A percentile compares a stretch with the other conserved stretches of the same genome.
phyloP scores from a whole-genome alignment of 2,329 filamentous ascomycete species.

The Trichoderma aggressivum region DNA sequence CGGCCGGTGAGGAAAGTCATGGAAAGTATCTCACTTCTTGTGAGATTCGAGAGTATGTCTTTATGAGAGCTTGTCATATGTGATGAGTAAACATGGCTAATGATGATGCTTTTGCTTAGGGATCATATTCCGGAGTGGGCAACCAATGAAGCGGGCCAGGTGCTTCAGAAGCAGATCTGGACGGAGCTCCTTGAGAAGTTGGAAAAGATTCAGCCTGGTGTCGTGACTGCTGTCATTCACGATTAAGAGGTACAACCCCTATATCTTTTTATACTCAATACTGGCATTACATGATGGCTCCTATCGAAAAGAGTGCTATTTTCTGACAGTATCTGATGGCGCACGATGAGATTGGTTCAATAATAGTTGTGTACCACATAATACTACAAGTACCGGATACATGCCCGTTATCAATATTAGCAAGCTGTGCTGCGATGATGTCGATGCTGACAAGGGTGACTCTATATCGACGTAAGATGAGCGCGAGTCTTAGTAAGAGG shows the following conservation, averaged over 20 bases:
- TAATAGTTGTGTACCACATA: neutral
- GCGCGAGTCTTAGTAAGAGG: neutral
- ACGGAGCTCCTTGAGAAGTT: constrained; percentile 5
- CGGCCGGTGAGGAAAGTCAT: constrained; percentile 28
- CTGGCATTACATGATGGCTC: neutral
- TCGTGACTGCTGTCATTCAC: neutral
- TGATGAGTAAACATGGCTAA: neutral
- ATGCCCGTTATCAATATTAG: neutral
- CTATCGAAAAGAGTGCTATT: neutral
- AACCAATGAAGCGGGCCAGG: constrained; percentile 3
- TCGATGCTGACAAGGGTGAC: neutral
- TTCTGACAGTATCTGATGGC: neutral
- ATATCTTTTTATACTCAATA: neutral
- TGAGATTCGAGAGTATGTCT: constrained; percentile 28
- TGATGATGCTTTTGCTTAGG: neutral
- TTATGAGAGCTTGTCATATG: neutral
- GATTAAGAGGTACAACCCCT: neutral
- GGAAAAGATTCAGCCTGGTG: constrained; percentile 11
- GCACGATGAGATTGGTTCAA: neutral
- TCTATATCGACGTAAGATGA: neutral
- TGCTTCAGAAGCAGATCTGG: constrained; percentile 10
- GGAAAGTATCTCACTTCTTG: constrained; percentile 27
- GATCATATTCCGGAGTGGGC: constrained; percentile 14
- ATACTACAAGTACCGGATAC: neutral
- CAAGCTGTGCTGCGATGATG: neutral